Percentiles rank a stretch among this genome's conserved stretches.
These are phyloP conservation scores for Eutypa lata DNA, from an alignment of 2,329 filamentous ascomycete genomes.

Conservation along the genomic window DNA sequence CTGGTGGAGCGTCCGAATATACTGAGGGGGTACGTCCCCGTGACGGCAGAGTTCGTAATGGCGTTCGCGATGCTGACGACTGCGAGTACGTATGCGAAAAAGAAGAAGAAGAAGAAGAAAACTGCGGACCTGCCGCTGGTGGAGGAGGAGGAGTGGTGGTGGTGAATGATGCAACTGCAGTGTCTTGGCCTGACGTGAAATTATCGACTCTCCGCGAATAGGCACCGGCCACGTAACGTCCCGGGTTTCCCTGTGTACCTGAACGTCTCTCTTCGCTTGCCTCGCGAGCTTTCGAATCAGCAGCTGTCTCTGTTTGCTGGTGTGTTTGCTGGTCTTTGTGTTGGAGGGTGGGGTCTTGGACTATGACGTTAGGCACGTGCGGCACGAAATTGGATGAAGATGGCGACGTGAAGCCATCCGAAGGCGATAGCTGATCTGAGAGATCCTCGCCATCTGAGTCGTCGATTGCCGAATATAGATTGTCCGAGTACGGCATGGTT, in stretches of 20 bases:
- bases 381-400: constrained; percentile 36
- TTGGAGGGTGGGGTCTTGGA: constrained; percentile 45
- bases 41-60: constrained; percentile 13
- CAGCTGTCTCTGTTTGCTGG: constrained; percentile 25
- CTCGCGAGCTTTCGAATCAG: constrained; percentile 42
- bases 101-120: not conserved
- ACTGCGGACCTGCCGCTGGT: constrained; percentile 8
- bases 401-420: constrained; percentile 46
- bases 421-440: constrained; percentile 41
- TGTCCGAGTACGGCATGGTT: constrained; percentile 48
- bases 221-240: constrained; percentile 8
- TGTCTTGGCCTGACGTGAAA: not conserved
- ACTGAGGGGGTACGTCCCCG: constrained; percentile 22
- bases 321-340: not conserved
- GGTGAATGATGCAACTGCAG: not conserved
- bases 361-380: constrained; percentile 44
- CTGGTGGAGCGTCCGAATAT: constrained; percentile 44
- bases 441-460: constrained; percentile 28
- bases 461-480: constrained; percentile 41
- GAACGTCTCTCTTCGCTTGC: constrained; percentile 38
- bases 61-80: constrained; percentile 21
- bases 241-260: constrained; percentile 18
- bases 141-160: not conserved
- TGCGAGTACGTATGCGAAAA: constrained; percentile 17
- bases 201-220: constrained; percentile 10